Conservation (phyloP, 2,329 filamentous ascomycete genomes). For the Aspergillus ustus region DNA sequence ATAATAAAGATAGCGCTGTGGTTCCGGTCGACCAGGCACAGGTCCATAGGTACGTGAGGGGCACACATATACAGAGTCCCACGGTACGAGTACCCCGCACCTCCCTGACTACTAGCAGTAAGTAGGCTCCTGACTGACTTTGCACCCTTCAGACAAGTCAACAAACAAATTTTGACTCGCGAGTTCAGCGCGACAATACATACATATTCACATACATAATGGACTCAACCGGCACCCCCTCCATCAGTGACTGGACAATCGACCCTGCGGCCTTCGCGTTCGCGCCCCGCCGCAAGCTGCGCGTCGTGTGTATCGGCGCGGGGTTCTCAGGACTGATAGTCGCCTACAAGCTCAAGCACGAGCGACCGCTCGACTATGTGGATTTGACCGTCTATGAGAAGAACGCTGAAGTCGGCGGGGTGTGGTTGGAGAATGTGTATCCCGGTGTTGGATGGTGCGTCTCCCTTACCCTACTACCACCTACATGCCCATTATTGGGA, state of each 20-base stretch:
- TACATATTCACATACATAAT: too few species aligned
- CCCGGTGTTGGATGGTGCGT: constrained; percentile 6
- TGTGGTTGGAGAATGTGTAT: constrained; percentile 10
- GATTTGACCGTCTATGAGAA: constrained; percentile 6
- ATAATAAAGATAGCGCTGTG: too few species aligned
- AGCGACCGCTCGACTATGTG: neutral
- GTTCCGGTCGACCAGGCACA: too few species aligned
- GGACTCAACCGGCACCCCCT: neutral
- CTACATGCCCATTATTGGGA: neutral
- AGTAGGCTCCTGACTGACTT: too few species aligned
- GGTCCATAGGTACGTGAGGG: too few species aligned
- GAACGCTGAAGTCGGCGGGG: constrained; percentile 4
- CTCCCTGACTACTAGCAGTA: too few species aligned
- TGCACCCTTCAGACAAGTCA: too few species aligned
- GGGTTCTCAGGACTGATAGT: constrained; percentile 42
- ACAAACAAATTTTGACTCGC: too few species aligned
- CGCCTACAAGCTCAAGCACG: constrained; percentile 44
- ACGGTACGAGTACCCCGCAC: too few species aligned
- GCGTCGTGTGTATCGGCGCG: constrained; percentile 32
- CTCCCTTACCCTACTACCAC: too few species aligned
- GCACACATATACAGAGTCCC: too few species aligned
- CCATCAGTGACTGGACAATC: neutral
- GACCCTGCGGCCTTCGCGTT: constrained; percentile 14
- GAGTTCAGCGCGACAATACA: neutral
- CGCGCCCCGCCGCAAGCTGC: constrained; percentile 22